Base-by-base conservation (phyloP, 2,329 filamentous ascomycete genomes). In the Cladophialophora carrionii region DNA sequence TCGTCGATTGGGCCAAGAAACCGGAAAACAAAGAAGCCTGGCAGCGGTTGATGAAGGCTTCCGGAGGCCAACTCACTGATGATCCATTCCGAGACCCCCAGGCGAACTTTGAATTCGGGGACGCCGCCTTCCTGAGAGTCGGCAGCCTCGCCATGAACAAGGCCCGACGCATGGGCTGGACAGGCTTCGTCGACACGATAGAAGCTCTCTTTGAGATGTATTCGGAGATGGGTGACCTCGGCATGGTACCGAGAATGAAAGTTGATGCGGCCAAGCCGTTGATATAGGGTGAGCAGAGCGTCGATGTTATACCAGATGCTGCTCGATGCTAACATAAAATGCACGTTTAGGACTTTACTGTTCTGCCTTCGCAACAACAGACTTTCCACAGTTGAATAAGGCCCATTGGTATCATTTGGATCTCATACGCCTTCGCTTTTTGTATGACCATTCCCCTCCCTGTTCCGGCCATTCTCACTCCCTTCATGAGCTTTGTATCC, bases 1-100 rank as follows among this genome's bases (percentile, higher is more conserved):
- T 85, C 0, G 73, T 75, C 0, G 74, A 79, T 20, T 85, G 83
- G 83, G 80, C 82, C 0, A 73, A 77, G 59, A 71, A 77, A 51
- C 71, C 74, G 0, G 77, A 79, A 37, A 81, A 84, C 3, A 72
- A 78, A 49, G 69, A 77, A 22, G 78, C 80, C 1, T 84, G 82
- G 82, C 73, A 74, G 46, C 77, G 80, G 64, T 72, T 85, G 4
- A 76, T 77, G 43, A 66, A 75, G 58, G 73, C 78, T 69, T 72
- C 84, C 64, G 72, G 75, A 1, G 67, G 67, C 3, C 70, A 77
- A 46, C 56, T 72, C 4, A 71, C 66, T 4, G 63, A 72, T 51
- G 64, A 72, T 51, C 71, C 71, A 10, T 72, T 72, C 51, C 62
- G 64, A n/a, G 70, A 72, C 56, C 55, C 66, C 29, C 67, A 70